These are phyloP conservation scores for Hawksworthiomyces lignivorus DNA, from an alignment of 2,329 filamentous ascomycete species.

Conservation along the genomic window DNA sequence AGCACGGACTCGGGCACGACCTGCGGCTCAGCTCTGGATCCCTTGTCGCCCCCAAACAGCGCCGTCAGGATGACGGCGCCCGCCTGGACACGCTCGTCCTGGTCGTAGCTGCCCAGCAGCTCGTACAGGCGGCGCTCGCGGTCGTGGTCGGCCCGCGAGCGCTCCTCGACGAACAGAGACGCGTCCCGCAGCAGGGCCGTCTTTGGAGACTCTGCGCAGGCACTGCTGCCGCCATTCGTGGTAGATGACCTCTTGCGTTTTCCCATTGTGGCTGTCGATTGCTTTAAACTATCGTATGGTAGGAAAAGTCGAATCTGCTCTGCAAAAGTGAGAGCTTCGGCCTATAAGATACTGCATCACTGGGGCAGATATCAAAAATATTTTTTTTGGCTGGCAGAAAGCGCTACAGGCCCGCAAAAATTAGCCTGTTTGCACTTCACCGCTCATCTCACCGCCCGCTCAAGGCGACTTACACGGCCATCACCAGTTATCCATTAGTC, in stretches of 20 bases:
- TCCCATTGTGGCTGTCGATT: too few relatives aligned
- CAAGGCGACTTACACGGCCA: too few relatives aligned
- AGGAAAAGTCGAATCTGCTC: too few relatives aligned
- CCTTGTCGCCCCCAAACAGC: conserved; percentile 34
- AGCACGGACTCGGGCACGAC: conserved; percentile 45
- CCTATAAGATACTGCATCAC: too few relatives aligned
- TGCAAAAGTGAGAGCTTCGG: too few relatives aligned
- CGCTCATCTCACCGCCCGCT: too few relatives aligned
- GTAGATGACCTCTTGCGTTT: too few relatives aligned
- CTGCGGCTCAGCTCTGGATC: neutral
- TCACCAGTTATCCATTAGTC: too few relatives aligned
- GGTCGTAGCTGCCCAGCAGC: conserved; percentile 52
- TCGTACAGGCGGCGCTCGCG: conserved; percentile 55
- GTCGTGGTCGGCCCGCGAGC: conserved; percentile 45
- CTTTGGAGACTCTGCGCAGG: too few relatives aligned
- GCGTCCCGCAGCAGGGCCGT: conserved; percentile 22
- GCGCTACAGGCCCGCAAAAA: neutral
- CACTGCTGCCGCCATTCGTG: too few relatives aligned
- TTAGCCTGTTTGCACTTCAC: too few relatives aligned
- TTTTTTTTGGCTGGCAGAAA: neutral
- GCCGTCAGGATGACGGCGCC: conserved; percentile 51
- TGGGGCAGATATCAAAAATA: neutral
- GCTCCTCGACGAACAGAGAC: conserved; percentile 44
- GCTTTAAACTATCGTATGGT: too few relatives aligned
- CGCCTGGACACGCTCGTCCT: conserved; percentile 47